These are phyloP conservation scores for Rhodotorula mucilaginosa DNA, from an alignment of 1,284 basidiomycete genomes.

Conservation along the genomic window DNA sequence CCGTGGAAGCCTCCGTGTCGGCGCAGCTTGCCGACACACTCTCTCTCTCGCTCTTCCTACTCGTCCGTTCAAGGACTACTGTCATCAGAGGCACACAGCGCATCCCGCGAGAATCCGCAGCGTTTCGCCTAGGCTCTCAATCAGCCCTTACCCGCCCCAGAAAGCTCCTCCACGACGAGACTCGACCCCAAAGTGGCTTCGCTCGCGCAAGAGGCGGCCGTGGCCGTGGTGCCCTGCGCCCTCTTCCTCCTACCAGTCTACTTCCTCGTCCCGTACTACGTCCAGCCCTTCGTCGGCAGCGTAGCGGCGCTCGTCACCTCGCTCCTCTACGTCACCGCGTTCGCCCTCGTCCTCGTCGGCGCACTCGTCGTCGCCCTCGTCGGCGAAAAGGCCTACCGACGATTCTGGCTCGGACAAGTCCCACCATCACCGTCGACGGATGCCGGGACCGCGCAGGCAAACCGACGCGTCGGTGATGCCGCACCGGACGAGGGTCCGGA, in stretches of 20 bases:
- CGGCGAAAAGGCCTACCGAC: conserved; percentile 23
- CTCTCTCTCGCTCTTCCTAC: too few relatives aligned
- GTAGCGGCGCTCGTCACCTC: conserved; percentile 4
- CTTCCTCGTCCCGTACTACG: conserved; percentile 18
- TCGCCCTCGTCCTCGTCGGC: background rate
- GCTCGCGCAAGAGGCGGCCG: background rate
- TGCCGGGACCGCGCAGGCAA: background rate
- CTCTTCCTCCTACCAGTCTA: conserved; percentile 10
- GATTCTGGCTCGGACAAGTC: conserved; percentile 3
- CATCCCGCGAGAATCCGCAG: too few relatives aligned
- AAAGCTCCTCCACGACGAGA: too few relatives aligned
- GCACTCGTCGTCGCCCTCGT: conserved; percentile 14
- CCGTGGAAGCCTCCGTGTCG: too few relatives aligned
- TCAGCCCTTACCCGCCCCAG: too few relatives aligned
- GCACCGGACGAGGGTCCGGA: background rate
- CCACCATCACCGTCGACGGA: background rate
- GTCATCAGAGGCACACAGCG: too few relatives aligned
- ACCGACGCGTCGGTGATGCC: background rate
- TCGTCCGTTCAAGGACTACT: too few relatives aligned
- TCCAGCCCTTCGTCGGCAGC: conserved; percentile 1
- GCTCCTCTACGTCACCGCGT: conserved; percentile 6
- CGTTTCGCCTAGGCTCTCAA: too few relatives aligned
- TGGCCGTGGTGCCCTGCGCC: background rate
- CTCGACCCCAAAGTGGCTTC: conserved; percentile 3
- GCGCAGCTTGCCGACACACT: too few relatives aligned